These are phyloP conservation scores for Gonapodya prolifera DNA, from an alignment of 192 early-diverging fungal genomes.

Conservation along the genomic window DNA sequence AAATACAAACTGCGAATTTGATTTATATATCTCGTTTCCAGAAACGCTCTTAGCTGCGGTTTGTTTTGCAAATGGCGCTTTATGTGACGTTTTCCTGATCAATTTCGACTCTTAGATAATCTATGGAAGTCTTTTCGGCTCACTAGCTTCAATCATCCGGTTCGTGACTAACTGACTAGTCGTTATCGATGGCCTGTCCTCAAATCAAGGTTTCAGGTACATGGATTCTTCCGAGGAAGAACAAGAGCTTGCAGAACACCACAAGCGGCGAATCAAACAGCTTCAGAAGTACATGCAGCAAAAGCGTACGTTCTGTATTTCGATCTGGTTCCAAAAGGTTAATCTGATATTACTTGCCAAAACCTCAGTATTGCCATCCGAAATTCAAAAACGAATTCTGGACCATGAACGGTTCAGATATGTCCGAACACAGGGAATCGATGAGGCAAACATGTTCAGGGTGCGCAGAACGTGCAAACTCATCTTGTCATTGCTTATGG, in stretches of 20 bases:
- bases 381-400: slow-evolving; percentile 5
- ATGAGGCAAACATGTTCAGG: slow-evolving; percentile 14
- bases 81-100: background rate
- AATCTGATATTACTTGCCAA: too few relatives aligned
- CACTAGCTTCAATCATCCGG: background rate
- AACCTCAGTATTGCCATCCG: background rate
- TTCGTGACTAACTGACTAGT: background rate
- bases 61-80: background rate
- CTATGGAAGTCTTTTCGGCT: background rate
- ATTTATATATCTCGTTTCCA: background rate
- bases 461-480: background rate
- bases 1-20: background rate
- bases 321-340: too few relatives aligned
- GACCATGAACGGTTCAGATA: slow-evolving; percentile 9
- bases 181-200: background rate
- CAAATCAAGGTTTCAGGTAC: background rate
- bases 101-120: background rate
- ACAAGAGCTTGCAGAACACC: background rate
- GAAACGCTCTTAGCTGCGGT: background rate
- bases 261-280: background rate
- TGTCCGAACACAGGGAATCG: slow-evolving; percentile 11
- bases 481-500: background rate
- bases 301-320: background rate
- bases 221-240: background rate
- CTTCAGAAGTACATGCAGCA: background rate